Percentiles rank a stretch among this genome's conserved stretches.
phyloP scores from a whole-genome alignment of 1,284 basidiomycete genomes.

The Cutaneotrichosporon daszewskae region DNA sequence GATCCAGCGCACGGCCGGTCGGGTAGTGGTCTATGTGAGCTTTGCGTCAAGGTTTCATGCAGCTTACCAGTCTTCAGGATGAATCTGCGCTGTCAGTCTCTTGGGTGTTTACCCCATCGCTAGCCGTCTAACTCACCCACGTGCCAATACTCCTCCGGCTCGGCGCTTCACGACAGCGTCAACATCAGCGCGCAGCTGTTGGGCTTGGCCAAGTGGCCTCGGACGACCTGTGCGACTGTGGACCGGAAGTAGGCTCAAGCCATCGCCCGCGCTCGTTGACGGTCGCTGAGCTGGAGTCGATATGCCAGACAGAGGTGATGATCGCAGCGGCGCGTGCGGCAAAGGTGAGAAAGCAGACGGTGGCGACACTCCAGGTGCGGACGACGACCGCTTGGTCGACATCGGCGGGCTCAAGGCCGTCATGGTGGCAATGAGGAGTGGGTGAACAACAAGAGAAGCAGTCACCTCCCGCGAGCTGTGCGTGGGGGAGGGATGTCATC shows the following conservation, averaged over 20 bases:
- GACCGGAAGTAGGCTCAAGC: not conserved
- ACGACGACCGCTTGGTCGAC: too few species aligned
- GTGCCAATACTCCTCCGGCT: constrained; percentile 76
- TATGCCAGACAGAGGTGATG: not conserved
- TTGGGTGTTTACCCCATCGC: not conserved
- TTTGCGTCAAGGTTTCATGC: not conserved
- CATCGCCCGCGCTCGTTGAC: too few species aligned
- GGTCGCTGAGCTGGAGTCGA: too few species aligned
- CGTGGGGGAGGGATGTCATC: too few species aligned
- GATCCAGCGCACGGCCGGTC: constrained; percentile 73
- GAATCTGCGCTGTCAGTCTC: constrained; percentile 48
- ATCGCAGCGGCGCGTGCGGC: not conserved
- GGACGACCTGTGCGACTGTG: not conserved
- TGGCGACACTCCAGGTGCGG: too few species aligned
- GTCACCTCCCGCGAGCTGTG: too few species aligned
- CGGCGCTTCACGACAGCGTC: constrained; percentile 73
- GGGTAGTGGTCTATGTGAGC: constrained; percentile 68
- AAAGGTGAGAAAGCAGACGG: too few species aligned
- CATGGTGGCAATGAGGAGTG: too few species aligned
- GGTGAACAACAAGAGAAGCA: too few species aligned
- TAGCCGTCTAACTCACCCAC: constrained; percentile 50
- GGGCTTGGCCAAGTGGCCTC: constrained; percentile 28
- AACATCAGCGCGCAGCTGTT: constrained; percentile 34
- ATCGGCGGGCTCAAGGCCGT: too few species aligned
- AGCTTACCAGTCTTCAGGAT: constrained; percentile 75